These are phyloP conservation scores for Picochlorum sp. DNA, from an alignment of 139 green algal species.

Conservation along the genomic window DNA sequence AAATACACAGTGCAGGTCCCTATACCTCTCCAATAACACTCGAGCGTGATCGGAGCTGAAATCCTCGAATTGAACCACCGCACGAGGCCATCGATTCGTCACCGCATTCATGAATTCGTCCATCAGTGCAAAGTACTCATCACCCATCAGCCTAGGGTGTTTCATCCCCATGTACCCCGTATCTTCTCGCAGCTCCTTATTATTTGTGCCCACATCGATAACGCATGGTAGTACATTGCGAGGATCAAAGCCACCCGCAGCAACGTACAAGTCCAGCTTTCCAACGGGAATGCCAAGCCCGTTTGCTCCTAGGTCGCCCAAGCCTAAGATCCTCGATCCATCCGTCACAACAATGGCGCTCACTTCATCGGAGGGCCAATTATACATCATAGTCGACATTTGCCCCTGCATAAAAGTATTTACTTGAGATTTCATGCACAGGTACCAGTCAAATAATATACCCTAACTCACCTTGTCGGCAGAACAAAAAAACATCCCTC, in stretches of 20 bases:
- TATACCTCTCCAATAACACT: slow-evolving; percentile 57
- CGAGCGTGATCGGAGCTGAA: slow-evolving; percentile 51
- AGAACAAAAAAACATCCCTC: slow-evolving; percentile 88
- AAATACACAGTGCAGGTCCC: slow-evolving; percentile 50
- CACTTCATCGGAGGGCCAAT: slow-evolving; percentile 49
- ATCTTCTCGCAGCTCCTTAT: slow-evolving; percentile 51
- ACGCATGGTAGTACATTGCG: slow-evolving; percentile 74
- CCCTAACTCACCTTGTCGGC: slow-evolving; percentile 38
- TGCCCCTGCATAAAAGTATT: slow-evolving; percentile 25
- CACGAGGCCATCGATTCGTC: slow-evolving; percentile 47
- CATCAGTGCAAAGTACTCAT: slow-evolving; percentile 62
- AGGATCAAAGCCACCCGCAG: slow-evolving; percentile 79
- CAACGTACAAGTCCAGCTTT: slow-evolving; percentile 94
- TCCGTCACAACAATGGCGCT: slow-evolving; percentile 71
- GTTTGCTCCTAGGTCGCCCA: slow-evolving; percentile 75
- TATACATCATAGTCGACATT: slow-evolving; percentile 64
- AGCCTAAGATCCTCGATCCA: slow-evolving; percentile 64
- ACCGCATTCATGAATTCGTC: slow-evolving; percentile 67
- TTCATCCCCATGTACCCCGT: slow-evolving; percentile 62
- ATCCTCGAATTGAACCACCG: slow-evolving; percentile 71
- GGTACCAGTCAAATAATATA: too few relatives aligned
- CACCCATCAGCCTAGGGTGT: slow-evolving; percentile 52
- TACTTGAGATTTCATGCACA: too few relatives aligned
- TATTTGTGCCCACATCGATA: slow-evolving; percentile 85
- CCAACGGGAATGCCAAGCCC: slow-evolving; percentile 72